phyloP scores from a whole-genome alignment of 108 stramenopile species.

The Cyclotella cryptica region DNA sequence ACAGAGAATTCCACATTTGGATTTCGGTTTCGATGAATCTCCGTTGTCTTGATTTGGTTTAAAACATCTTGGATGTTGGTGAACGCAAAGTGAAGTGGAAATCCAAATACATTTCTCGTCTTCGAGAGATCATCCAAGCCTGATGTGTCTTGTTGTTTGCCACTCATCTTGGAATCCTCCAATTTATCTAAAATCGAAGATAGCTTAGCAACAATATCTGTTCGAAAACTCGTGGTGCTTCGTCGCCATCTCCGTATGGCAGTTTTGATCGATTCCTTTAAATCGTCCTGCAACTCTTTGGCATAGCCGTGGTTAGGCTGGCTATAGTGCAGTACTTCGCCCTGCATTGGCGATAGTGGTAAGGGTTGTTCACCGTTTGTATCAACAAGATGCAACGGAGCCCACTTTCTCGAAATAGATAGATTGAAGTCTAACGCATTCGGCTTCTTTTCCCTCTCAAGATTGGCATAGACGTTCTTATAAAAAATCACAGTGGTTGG shows the following conservation, averaged over 20 bases:
- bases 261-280: conserved; percentile 47
- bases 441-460: conserved; percentile 21
- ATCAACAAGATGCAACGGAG: conserved; percentile 30
- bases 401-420: conserved; percentile 42
- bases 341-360: conserved; percentile 28
- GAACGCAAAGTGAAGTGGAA: conserved; percentile 42
- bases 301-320: conserved; percentile 29
- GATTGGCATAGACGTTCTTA: conserved; percentile 49
- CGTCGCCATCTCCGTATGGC: conserved; percentile 52
- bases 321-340: conserved; percentile 29
- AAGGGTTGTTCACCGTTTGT: not conserved
- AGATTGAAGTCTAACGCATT: conserved; percentile 38
- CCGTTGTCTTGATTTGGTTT: conserved; percentile 38
- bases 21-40: conserved; percentile 46
- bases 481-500: not conserved
- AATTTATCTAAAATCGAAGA: conserved; percentile 37
- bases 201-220: conserved; percentile 42
- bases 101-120: conserved; percentile 36
- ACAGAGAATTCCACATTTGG: conserved; percentile 51
- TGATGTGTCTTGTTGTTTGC: conserved; percentile 6
- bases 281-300: conserved; percentile 44
- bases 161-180: conserved; percentile 33
- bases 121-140: conserved; percentile 31
- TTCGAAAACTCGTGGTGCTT: conserved; percentile 43
- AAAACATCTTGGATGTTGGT: conserved; percentile 32